Conservation (phyloP, 2,329 filamentous ascomycete genomes). For the Pseudogymnoascus sp. region DNA sequence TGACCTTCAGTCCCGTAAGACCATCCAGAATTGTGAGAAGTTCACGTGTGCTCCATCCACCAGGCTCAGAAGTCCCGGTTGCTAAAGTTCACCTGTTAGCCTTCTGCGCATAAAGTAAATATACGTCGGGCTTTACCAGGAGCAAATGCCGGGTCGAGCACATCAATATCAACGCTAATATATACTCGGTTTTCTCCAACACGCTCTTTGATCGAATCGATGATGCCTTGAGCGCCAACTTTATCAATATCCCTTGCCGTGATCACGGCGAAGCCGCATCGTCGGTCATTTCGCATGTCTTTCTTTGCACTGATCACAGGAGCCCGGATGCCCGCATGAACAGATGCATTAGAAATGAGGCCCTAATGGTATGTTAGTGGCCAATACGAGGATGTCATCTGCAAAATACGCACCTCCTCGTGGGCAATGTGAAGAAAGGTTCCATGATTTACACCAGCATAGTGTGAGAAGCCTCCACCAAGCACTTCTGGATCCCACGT, state of each 20-base stretch:
- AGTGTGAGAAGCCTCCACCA: slow-evolving; percentile 29
- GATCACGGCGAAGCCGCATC: slow-evolving; percentile 50
- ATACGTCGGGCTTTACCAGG: slow-evolving; percentile 31
- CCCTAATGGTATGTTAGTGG: slow-evolving; percentile 27
- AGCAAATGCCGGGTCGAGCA: slow-evolving; percentile 42
- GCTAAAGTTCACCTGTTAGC: slow-evolving; percentile 19
- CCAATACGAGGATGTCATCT: neutral
- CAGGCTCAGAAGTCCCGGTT: slow-evolving; percentile 49
- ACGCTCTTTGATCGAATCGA: slow-evolving; percentile 37
- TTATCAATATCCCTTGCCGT: slow-evolving; percentile 44
- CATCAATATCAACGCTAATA: slow-evolving; percentile 44
- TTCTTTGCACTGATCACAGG: slow-evolving; percentile 39
- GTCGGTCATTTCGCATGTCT: slow-evolving; percentile 47
- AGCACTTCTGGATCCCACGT: slow-evolving; percentile 44
- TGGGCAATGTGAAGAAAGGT: slow-evolving; percentile 29
- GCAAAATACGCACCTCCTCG: slow-evolving; percentile 19
- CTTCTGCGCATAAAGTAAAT: neutral
- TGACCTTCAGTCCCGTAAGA: slow-evolving; percentile 46
- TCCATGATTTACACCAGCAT: slow-evolving; percentile 26
- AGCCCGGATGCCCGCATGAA: slow-evolving; percentile 54
- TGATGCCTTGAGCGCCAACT: slow-evolving; percentile 35
- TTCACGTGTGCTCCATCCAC: slow-evolving; percentile 53
- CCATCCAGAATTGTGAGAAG: slow-evolving; percentile 50
- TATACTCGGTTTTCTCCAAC: slow-evolving; percentile 45
- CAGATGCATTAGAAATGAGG: slow-evolving; percentile 47